phyloP scores from a whole-genome alignment of 495 filamentous ascomycete genomes.

The Cenococcum geophilum region DNA sequence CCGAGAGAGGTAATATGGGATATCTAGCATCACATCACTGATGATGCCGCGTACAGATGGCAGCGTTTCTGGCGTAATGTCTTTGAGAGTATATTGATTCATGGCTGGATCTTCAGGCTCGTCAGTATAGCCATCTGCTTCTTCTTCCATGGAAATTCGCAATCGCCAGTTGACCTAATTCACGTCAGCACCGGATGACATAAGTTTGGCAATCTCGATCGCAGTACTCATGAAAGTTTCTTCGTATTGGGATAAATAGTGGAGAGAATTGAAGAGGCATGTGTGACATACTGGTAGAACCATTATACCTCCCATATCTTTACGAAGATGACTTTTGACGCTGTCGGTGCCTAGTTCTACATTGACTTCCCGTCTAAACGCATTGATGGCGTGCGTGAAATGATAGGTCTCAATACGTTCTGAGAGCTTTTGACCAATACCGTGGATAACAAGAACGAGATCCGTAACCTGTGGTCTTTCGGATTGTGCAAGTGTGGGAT shows the following conservation, averaged over 20 bases:
- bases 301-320: constrained; percentile 66
- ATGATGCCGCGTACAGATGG: constrained; percentile 85
- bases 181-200: neutral
- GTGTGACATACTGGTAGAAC: constrained; percentile 51
- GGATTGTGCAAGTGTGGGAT: constrained; percentile 45
- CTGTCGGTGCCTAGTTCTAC: constrained; percentile 68
- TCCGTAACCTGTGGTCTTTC: constrained; percentile 74
- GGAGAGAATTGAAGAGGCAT: neutral
- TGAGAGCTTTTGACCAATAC: constrained; percentile 94
- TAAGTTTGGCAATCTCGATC: constrained; percentile 1
- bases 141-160: constrained; percentile 76
- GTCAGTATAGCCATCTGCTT: constrained; percentile 58
- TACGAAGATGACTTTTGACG: constrained; percentile 67
- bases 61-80: constrained; percentile 88
- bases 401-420: constrained; percentile 93
- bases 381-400: constrained; percentile 92
- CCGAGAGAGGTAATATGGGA: constrained; percentile 93
- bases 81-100: constrained; percentile 70
- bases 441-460: constrained; percentile 83
- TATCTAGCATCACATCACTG: constrained; percentile 94
- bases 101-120: constrained; percentile 46
- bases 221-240: constrained; percentile 9
- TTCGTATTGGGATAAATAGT: neutral
- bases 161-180: constrained; percentile 72
- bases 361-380: constrained; percentile 80